phyloP scores from a whole-genome alignment of 768 basidiomycete species.

The Mycena rebaudengoi region DNA sequence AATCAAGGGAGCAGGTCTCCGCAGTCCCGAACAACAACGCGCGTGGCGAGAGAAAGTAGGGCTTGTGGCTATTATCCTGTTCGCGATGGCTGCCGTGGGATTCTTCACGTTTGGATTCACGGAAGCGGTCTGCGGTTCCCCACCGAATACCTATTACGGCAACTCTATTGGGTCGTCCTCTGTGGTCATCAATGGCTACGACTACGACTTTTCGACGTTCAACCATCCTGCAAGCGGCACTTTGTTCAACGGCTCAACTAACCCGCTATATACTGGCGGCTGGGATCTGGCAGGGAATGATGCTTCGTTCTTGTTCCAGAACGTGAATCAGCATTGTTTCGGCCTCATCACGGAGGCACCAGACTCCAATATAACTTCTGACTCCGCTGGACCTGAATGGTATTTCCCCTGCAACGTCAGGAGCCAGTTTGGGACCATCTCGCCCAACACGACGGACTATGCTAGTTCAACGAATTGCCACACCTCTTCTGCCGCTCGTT shows the following conservation, averaged over 20 bases:
- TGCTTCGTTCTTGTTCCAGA: constrained; percentile 81
- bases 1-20: constrained; percentile 56
- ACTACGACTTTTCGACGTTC: constrained; percentile 77
- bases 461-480: constrained; percentile 65
- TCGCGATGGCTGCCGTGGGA: constrained; percentile 76
- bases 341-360: constrained; percentile 67
- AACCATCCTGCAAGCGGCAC: constrained; percentile 67
- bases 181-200: constrained; percentile 77
- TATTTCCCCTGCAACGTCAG: constrained; percentile 85
- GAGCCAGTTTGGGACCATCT: constrained; percentile 60
- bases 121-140: constrained; percentile 65
- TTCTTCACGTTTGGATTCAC: constrained; percentile 89
- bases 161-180: constrained; percentile 60
- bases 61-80: constrained; percentile 65
- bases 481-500: constrained; percentile 53
- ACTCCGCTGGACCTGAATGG: constrained; percentile 65
- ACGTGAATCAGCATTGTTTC: constrained; percentile 70
- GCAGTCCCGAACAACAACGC: constrained; percentile 76
- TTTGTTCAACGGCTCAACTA: constrained; percentile 67
- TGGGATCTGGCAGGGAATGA: constrained; percentile 75
- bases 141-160: constrained; percentile 61
- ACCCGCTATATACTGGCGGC: constrained; percentile 69
- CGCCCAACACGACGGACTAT: constrained; percentile 65
- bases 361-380: constrained; percentile 63
- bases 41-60: constrained; percentile 89